These are phyloP conservation scores for Phytophthora capsici DNA, from an alignment of 352 stramenopile genomes.

Conservation along the genomic window DNA sequence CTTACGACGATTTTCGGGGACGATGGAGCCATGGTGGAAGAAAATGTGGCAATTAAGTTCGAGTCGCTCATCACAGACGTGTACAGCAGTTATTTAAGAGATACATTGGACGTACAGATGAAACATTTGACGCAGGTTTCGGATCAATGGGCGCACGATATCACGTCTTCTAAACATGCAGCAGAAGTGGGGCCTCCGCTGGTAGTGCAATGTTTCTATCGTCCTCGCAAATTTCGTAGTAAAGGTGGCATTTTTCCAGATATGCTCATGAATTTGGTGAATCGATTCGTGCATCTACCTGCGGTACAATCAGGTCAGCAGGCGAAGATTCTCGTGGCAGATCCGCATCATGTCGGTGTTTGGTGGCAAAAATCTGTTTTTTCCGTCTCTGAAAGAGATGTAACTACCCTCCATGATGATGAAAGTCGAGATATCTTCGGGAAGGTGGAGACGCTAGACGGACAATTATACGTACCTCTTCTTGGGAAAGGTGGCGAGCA, in stretches of 20 bases:
- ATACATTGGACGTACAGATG: slow-evolving; percentile 67
- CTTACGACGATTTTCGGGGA: slow-evolving; percentile 79
- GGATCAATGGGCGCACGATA: slow-evolving; percentile 70
- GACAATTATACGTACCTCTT: slow-evolving; percentile 65
- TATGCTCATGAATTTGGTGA: slow-evolving; percentile 55
- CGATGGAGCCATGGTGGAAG: slow-evolving; percentile 54
- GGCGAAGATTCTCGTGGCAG: slow-evolving; percentile 60
- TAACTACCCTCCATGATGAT: slow-evolving; percentile 66
- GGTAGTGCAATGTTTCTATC: slow-evolving; percentile 47
- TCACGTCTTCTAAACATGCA: slow-evolving; percentile 26
- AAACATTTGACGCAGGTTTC: slow-evolving; percentile 55
- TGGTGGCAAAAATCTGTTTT: slow-evolving; percentile 77
- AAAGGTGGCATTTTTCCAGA: slow-evolving; percentile 72
- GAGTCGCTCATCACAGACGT: slow-evolving; percentile 66
- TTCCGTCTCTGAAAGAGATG: slow-evolving; percentile 57
- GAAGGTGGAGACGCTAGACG: slow-evolving; percentile 64
- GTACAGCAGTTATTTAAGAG: slow-evolving; percentile 58
- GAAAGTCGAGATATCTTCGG: slow-evolving; percentile 50
- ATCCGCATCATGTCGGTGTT: slow-evolving; percentile 53
- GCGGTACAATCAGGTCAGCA: slow-evolving; percentile 41
- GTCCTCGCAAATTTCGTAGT: slow-evolving; percentile 60
- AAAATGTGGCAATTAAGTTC: slow-evolving; percentile 64
- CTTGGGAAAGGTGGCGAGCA: slow-evolving; percentile 41
- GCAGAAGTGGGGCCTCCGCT: slow-evolving; percentile 11
- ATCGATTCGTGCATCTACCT: slow-evolving; percentile 49